Percentiles rank a stretch among this genome's conserved stretches.
These are phyloP conservation scores for Camelina neglecta DNA, from an alignment of 345 rosid species.

Conservation along the genomic window DNA sequence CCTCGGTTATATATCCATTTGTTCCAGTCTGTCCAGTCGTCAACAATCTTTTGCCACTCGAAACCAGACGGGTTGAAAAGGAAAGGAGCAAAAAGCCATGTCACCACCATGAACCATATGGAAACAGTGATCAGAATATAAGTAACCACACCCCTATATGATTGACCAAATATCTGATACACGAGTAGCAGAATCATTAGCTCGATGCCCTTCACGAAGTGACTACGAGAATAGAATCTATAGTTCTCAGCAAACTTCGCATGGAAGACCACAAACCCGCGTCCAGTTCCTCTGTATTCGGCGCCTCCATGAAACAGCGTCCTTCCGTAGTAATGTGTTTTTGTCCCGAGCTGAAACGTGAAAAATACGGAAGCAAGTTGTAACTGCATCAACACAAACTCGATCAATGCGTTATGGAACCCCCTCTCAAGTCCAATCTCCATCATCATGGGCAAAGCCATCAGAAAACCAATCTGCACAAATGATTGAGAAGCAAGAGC, in stretches of 20 bases:
- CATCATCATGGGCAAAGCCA: conserved; percentile 78
- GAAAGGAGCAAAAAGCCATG: conserved; percentile 76
- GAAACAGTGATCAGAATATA: conserved; percentile 60
- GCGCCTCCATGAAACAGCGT: conserved; percentile 89
- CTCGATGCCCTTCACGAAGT: conserved; percentile 71
- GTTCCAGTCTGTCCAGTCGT: conserved; percentile 81
- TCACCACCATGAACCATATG: conserved; percentile 67
- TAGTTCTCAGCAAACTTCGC: conserved; percentile 86
- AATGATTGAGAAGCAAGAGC: conserved; percentile 75
- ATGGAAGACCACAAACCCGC: conserved; percentile 89
- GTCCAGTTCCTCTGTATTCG: conserved; percentile 84
- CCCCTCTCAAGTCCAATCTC: conserved; percentile 80
- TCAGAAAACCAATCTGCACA: conserved; percentile 68
- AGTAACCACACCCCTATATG: conserved; percentile 52
- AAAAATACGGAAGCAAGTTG: conserved; percentile 71
- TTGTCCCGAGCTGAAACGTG: conserved; percentile 75
- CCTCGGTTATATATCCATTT: conserved; percentile 65
- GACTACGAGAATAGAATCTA: conserved; percentile 70
- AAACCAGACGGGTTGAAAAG: conserved; percentile 73
- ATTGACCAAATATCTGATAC: conserved; percentile 56
- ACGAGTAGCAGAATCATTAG: conserved; percentile 64
- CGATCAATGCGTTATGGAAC: conserved; percentile 62
- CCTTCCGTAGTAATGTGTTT: conserved; percentile 68
- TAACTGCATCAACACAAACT: conserved; percentile 70
- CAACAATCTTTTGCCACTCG: conserved; percentile 72